A percentile compares a stretch with the other conserved stretches of the same genome.
Evolutionary conservation across 139 green algal genomes (phyloP).

Genomic region (Yamagishiella unicocca): DNA sequence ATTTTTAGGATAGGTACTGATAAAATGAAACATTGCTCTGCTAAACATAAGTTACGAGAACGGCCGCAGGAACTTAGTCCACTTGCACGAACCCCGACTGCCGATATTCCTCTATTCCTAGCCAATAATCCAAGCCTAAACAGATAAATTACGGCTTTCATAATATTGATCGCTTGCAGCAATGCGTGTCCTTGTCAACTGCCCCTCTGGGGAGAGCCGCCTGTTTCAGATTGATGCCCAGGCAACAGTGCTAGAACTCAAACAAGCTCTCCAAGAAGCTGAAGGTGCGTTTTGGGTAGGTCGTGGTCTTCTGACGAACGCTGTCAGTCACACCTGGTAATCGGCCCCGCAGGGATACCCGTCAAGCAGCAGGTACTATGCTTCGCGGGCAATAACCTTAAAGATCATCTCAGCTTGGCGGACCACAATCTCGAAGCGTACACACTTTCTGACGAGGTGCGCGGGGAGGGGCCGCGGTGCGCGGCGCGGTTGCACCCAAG

Average conservation of each 20-base stretch:
- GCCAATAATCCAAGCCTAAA: too few relatives aligned
- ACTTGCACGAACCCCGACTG: not conserved
- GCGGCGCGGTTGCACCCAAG: too few relatives aligned
- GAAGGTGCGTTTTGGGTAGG: slow-evolving; percentile 24
- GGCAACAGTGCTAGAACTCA: slow-evolving; percentile 58
- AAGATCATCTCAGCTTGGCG: slow-evolving; percentile 58
- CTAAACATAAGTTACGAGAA: not conserved
- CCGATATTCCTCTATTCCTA: not conserved
- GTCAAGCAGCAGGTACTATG: slow-evolving; percentile 64
- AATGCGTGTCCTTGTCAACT: slow-evolving; percentile 63
- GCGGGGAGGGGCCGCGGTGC: too few relatives aligned
- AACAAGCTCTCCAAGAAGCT: slow-evolving; percentile 48
- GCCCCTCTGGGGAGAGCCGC: slow-evolving; percentile 61
- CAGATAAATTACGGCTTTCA: not conserved
- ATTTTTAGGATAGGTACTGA: too few relatives aligned
- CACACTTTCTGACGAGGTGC: slow-evolving; percentile 63
- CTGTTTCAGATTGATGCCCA: slow-evolving; percentile 56
- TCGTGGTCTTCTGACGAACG: not conserved
- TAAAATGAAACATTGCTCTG: too few relatives aligned
- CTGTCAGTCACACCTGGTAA: not conserved
- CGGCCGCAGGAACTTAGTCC: slow-evolving; percentile 5
- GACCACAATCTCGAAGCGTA: slow-evolving; percentile 62
- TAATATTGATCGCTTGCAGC: not conserved
- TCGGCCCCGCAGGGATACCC: slow-evolving; percentile 51
- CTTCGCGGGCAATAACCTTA: slow-evolving; percentile 60